Evolutionary conservation across 352 stramenopile species (phyloP).

Genomic region (Thraustochytrium sp.): DNA sequence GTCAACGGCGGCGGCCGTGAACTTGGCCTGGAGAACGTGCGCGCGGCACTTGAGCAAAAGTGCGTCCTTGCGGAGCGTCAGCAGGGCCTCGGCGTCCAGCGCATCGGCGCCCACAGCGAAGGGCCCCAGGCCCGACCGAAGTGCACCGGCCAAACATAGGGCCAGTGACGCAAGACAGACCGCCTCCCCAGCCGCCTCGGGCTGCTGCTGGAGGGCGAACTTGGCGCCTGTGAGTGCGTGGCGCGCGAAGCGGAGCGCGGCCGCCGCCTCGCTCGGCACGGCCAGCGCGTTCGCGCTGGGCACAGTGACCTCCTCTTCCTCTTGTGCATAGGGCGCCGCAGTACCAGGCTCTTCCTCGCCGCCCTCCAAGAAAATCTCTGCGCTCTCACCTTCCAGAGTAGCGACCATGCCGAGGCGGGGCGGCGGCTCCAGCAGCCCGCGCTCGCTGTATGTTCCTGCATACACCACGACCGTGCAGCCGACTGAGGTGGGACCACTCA

Average conservation of each 20-base stretch:
- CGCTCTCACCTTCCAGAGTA: neutral
- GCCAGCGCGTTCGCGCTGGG: neutral
- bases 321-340: too few relatives aligned
- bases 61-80: neutral
- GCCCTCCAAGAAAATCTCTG: neutral
- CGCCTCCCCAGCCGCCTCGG: neutral
- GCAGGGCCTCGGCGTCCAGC: neutral
- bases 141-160: neutral
- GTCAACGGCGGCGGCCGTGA: neutral
- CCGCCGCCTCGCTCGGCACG: neutral
- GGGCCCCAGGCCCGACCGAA: neutral
- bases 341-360: neutral
- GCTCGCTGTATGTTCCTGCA: neutral
- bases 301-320: neutral
- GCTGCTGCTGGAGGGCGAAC: neutral
- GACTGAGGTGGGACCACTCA: neutral
- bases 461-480: neutral
- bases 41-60: conserved; percentile 10
- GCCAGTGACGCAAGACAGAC: neutral
- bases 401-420: neutral
- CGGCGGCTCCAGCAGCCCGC: neutral
- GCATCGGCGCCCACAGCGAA: neutral
- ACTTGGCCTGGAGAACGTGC: conserved; percentile 19
- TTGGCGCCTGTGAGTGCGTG: neutral
- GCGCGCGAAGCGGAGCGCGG: neutral